Base-by-base conservation (phyloP, 2,329 filamentous ascomycete species). In the Cladosporium oxysporum region DNA sequence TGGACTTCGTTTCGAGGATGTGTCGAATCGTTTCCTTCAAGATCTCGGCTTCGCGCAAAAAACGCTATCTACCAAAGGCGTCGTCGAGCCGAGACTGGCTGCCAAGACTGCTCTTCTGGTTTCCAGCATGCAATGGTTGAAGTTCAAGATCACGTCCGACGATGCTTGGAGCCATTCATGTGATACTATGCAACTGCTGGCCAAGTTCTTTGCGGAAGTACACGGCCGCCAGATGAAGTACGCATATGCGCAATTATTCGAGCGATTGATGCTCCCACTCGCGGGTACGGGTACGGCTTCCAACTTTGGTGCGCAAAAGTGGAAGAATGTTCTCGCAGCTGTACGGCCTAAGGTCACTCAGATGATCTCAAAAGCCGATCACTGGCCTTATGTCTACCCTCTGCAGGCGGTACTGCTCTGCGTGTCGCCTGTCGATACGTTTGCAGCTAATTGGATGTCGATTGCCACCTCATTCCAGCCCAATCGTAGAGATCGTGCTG, bases 221-320 rank as follows among this genome's bases (percentile, higher is more conserved):
- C 94, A 97, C 73, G 95, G 95, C 0, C 91, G 92, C 70, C 89
- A 88, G 67, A 89, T 98, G 74, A 99, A 99, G 78, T 91, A 94
- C 71, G 92, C 93, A 0, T 99, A 97, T 75, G 98, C 95, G 76
- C 91, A 96, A 73, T 89, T 97, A 26, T 86, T 99, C 62, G 92
- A 96, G 72, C 90, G 91, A 71, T 83, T 99, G 31, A 81, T 99
- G 28, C 85, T 97, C 16, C 92, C 93, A 1, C 89, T 99, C 60
- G 94, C 94, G 16, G 91, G 91, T 4, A 91, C 88, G 69, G 91
- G 92, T 5, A 89, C 84, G 65, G 55, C 61, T 11, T 88, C 85
- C 58, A 91, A 97, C 74, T 85, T 98, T 67, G 89, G 89, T 63
- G 85, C 90, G 69, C 88, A 90, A 0, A 94, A 90, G 77, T 99